Evolutionary conservation across 768 basidiomycete genomes (phyloP).

Genomic region (Pleurotus djamor): DNA sequence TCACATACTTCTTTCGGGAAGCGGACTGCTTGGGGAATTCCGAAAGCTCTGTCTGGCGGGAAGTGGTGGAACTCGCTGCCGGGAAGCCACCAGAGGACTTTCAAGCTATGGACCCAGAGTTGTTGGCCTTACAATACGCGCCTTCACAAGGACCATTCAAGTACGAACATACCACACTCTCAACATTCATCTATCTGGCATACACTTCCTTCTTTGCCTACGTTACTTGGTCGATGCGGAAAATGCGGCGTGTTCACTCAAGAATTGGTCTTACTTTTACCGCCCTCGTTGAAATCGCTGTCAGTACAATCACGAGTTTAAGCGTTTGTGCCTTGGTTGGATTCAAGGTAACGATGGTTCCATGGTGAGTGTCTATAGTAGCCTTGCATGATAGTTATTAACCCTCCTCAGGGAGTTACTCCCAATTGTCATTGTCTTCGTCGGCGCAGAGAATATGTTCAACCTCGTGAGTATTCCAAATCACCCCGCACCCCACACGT

Average conservation of each 20-base stretch:
- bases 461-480: conserved; percentile 59
- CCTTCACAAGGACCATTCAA: conserved; percentile 35
- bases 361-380: conserved; percentile 55
- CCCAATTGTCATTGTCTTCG: conserved; percentile 92
- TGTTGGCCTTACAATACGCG: conserved; percentile 41
- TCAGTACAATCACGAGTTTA: conserved; percentile 91
- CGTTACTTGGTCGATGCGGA: conserved; percentile 71
- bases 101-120: conserved; percentile 47
- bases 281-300: conserved; percentile 86
- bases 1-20: conserved; percentile 84
- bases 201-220: conserved; percentile 77
- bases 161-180: conserved; percentile 56
- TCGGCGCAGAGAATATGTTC: conserved; percentile 98
- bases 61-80: conserved; percentile 43
- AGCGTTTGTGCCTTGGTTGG: conserved; percentile 91
- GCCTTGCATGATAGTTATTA: background rate
- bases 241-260: conserved; percentile 86
- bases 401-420: conserved; percentile 66
- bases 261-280: conserved; percentile 91
- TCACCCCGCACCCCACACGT: too few species aligned
- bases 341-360: conserved; percentile 87
- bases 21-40: conserved; percentile 61
- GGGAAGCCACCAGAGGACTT: conserved; percentile 32
- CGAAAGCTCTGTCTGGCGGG: conserved; percentile 65
- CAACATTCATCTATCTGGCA: conserved; percentile 70